Base-by-base conservation (phyloP, 768 basidiomycete genomes). In the Daedaleopsis nitida region DNA sequence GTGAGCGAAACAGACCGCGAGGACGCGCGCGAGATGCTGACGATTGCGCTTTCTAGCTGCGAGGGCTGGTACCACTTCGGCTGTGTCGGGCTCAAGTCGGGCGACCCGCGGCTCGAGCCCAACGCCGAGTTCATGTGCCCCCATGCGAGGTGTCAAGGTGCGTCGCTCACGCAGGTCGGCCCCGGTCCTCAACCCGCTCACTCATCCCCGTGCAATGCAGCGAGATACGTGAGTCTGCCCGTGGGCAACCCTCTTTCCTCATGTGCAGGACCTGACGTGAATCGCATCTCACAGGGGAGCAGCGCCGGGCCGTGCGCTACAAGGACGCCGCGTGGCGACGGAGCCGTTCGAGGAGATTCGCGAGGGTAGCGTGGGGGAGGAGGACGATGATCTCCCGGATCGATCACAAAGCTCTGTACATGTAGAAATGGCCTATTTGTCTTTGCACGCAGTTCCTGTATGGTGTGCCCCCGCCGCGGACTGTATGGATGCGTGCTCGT, bases 1-100 rank as follows among this genome's bases (percentile, higher is more conserved):
- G 66, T 63, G 35, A 39, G 62, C 42, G 0, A n/a, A 45, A 24
- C 5, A 12, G 11, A 11, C 11, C 11, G 42, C 14, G 42, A 43
- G n/a, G 42, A n/a, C 16, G 21, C 21, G 16, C 7, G 12, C 16
- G 34, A 5, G 17, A 50, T 24, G 21, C 16, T 45, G 1, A 55
- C 27, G 32, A 10, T 52, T 50, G 52, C 52, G 27, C 13, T 6
- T 37, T 57, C 23, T 42, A 66, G 68, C 32, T 69, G 68, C 34
- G 57, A 69, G 14, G 68, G 49, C 16, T 66, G 65, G 68, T 69
- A 65, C 24, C 68, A 69, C 45, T 64, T 65, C n/a, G 65, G 64
- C 3, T 69, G 68, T 34, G 64, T 66, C 21, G 65, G 65, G 7
- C 13, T 69, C n/a, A 17, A n/a, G 32, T n/a, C 16, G 34, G 62